Evolutionary conservation across 208 protist genomes (phyloP).

Genomic region (Leishmania martiniquensis): DNA sequence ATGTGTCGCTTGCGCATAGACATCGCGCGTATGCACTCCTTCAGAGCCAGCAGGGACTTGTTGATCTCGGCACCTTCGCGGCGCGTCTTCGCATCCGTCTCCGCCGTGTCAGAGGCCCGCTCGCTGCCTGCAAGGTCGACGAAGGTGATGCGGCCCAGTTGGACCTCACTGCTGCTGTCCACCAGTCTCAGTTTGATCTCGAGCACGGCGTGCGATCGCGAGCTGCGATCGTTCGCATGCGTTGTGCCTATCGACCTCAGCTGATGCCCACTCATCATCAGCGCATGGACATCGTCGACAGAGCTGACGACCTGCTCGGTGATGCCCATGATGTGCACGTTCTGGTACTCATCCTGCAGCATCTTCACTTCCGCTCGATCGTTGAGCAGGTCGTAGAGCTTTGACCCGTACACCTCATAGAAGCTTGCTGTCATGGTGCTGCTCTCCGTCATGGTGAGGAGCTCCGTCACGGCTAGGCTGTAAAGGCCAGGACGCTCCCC

Average conservation of each 20-base stretch:
- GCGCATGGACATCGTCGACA: constrained; percentile 68
- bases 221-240: constrained; percentile 85
- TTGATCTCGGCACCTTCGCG: constrained; percentile 98
- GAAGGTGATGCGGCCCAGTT: constrained; percentile 94
- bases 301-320: constrained; percentile 69
- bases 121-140: constrained; percentile 99
- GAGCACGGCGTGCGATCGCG: constrained; percentile 85
- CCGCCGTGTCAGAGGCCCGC: constrained; percentile 92
- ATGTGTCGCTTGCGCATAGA: constrained; percentile 91
- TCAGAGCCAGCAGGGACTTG: constrained; percentile 97
- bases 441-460: constrained; percentile 72
- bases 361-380: constrained; percentile 82
- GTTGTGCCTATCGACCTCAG: constrained; percentile 84
- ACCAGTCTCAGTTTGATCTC: constrained; percentile 66
- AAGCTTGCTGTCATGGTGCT: constrained; percentile 78
- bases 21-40: constrained; percentile 98
- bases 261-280: constrained; percentile 85
- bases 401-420: constrained; percentile 95
- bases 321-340: constrained; percentile 93
- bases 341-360: constrained; percentile 92
- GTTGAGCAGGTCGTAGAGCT: constrained; percentile 96
- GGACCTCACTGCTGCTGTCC: constrained; percentile 25
- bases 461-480: constrained; percentile 90
- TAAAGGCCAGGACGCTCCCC: constrained; percentile 81
- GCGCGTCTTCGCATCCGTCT: constrained; percentile 88